Conservation (phyloP, 768 basidiomycete genomes). For the Trametes coccinea region DNA sequence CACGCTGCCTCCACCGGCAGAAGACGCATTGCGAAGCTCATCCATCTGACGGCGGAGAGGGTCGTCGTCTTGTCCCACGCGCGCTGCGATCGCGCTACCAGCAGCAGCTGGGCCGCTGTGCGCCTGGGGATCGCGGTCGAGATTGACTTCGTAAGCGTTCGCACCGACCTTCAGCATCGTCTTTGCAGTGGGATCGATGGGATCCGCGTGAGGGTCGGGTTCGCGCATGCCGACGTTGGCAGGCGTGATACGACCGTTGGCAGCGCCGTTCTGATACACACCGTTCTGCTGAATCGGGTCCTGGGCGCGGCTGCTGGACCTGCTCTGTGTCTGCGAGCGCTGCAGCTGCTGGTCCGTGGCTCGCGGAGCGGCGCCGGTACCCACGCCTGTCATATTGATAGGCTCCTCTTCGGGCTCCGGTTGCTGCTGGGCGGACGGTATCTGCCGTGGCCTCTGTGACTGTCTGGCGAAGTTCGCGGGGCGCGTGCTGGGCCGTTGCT, state of each 20-base stretch:
- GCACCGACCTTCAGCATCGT: slow-evolving; percentile 72
- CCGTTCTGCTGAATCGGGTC: slow-evolving; percentile 15
- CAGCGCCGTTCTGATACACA: slow-evolving; percentile 7
- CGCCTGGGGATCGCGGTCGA: slow-evolving; percentile 29
- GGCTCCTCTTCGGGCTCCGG: slow-evolving; percentile 45
- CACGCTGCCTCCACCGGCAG: slow-evolving; percentile 44
- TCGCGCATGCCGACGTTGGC: slow-evolving; percentile 16
- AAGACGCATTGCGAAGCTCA: slow-evolving; percentile 39
- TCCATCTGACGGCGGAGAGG: slow-evolving; percentile 69
- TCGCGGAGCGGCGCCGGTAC: slow-evolving; percentile 57
- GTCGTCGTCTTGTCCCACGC: slow-evolving; percentile 48
- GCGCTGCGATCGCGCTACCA: slow-evolving; percentile 12
- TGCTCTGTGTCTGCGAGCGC: slow-evolving; percentile 36
- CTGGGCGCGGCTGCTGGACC: slow-evolving; percentile 26
- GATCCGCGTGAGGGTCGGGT: slow-evolving; percentile 53
- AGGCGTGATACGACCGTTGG: slow-evolving; percentile 14
- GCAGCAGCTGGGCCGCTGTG: slow-evolving; percentile 19
- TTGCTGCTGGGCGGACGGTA: slow-evolving; percentile 36
- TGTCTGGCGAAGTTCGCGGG: slow-evolving; percentile 53
- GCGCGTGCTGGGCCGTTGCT: slow-evolving; percentile 55
- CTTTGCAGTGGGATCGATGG: slow-evolving; percentile 59
- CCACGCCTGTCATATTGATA: slow-evolving; percentile 67
- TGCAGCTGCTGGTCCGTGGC: slow-evolving; percentile 32
- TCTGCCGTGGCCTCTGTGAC: slow-evolving; percentile 38
- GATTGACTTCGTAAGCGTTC: slow-evolving; percentile 52